Conservation (phyloP, 306 rosid genomes). For the Quercus robur region DNA sequence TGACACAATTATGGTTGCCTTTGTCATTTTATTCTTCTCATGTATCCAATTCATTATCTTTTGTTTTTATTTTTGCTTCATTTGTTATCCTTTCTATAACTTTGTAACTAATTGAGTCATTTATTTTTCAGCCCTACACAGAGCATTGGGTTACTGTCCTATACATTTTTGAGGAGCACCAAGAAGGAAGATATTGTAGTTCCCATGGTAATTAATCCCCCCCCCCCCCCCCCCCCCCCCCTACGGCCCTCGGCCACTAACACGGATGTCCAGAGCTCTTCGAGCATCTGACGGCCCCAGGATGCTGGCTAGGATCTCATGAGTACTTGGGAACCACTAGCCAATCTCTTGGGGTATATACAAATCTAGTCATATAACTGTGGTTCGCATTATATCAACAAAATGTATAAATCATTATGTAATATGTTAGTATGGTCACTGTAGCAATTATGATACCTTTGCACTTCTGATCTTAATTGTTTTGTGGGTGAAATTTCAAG, state of each 20-base stretch:
- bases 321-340: no score
- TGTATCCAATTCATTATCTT: neutral
- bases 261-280: no score
- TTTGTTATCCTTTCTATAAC: conserved; percentile 5
- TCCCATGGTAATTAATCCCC: conserved; percentile 73
- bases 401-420: neutral
- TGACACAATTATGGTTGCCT: neutral
- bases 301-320: no score
- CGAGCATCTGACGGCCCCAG: no score
- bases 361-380: neutral
- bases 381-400: neutral
- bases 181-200: conserved; percentile 95
- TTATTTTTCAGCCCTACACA: conserved; percentile 60
- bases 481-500: conserved; percentile 39
- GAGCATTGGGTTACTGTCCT: conserved; percentile 92
- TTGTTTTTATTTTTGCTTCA: neutral
- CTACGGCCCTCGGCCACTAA: no score
- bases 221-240: no score
- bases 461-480: conserved; percentile 29
- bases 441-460: neutral
- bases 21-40: neutral
- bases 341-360: no score
- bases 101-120: conserved; percentile 37
- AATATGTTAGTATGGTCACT: neutral
- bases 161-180: conserved; percentile 90